phyloP scores from a whole-genome alignment of 805 yeast species.

The Starmera dryadoides region DNA sequence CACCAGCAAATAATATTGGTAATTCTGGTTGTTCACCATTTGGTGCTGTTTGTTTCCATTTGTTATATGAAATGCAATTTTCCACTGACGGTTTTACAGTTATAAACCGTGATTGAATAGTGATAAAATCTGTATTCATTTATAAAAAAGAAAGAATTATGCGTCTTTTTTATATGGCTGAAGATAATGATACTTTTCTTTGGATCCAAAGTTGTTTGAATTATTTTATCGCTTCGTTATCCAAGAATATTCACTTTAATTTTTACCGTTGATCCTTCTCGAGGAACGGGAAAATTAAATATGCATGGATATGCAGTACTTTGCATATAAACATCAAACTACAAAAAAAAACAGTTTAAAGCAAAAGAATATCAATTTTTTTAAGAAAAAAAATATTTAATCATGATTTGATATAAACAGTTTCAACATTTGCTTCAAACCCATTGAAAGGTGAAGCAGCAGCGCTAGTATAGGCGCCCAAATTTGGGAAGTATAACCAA shows the following conservation, averaged over 20 bases:
- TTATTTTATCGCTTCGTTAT: too few relatives aligned
- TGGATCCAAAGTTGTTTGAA: too few relatives aligned
- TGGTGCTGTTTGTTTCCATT: slow-evolving; percentile 12
- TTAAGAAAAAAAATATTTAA: too few relatives aligned
- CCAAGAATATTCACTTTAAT: too few relatives aligned
- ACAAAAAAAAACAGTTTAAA: background rate
- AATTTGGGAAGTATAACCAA: slow-evolving; percentile 77
- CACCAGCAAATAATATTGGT: slow-evolving; percentile 34
- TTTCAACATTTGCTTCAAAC: slow-evolving; percentile 54
- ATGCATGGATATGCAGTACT: too few relatives aligned
- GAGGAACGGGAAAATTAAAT: too few relatives aligned
- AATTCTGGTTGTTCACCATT: slow-evolving; percentile 11
- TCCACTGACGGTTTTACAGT: slow-evolving; percentile 27
- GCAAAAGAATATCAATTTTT: background rate
- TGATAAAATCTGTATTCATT: too few relatives aligned
- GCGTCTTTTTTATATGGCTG: too few relatives aligned
- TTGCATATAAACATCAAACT: too few relatives aligned
- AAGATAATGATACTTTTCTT: too few relatives aligned
- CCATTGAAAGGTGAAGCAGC: slow-evolving; percentile 95
- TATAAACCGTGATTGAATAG: slow-evolving; percentile 1
- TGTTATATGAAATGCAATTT: slow-evolving; percentile 19
- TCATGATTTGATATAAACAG: slow-evolving; percentile 48
- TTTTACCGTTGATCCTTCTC: too few relatives aligned
- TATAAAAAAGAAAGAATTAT: too few relatives aligned
- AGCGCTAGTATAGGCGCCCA: slow-evolving; percentile 90